Percentiles rank a stretch among this genome's conserved stretches.
phyloP scores from a whole-genome alignment of 2,329 filamentous ascomycete genomes.

The Raffaelea ambrosiae region DNA sequence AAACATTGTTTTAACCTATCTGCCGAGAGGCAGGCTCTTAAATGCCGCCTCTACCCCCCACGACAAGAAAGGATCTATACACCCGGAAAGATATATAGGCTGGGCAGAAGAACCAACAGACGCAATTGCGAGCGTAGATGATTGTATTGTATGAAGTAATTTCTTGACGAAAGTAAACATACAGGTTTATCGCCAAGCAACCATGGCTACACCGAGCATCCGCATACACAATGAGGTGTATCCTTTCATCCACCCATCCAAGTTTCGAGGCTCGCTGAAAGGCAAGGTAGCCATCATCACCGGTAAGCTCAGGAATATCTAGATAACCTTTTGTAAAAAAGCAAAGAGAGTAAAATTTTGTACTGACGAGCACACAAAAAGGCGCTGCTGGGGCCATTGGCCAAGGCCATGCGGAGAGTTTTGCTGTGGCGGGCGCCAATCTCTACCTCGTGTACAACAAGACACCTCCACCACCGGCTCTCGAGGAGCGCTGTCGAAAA shows the following conservation, averaged over 20 bases:
- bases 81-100: background rate
- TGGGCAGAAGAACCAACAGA: background rate
- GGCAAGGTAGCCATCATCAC: constrained; percentile 20
- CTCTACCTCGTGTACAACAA: constrained; percentile 21
- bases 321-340: background rate
- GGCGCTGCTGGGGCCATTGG: constrained; percentile 21
- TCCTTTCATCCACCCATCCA: constrained; percentile 19
- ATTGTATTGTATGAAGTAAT: too few relatives aligned
- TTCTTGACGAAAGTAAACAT: too few relatives aligned
- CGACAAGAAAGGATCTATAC: too few relatives aligned
- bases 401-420: constrained; percentile 19
- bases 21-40: background rate
- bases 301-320: constrained; percentile 6
- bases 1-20: constrained; percentile 1
- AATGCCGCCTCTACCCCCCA: background rate
- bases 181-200: too few relatives aligned
- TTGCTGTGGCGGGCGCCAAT: constrained; percentile 19
- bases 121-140: too few relatives aligned
- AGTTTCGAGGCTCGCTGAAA: constrained; percentile 16
- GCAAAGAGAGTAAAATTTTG: background rate
- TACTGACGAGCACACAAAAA: constrained; percentile 1
- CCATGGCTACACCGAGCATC: constrained; percentile 2
- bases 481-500: constrained; percentile 13
- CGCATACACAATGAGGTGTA: constrained; percentile 21
- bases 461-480: constrained; percentile 15